phyloP scores from a whole-genome alignment of 1,139 yeast genomes.

The Debaryomyces psychrophilus region DNA sequence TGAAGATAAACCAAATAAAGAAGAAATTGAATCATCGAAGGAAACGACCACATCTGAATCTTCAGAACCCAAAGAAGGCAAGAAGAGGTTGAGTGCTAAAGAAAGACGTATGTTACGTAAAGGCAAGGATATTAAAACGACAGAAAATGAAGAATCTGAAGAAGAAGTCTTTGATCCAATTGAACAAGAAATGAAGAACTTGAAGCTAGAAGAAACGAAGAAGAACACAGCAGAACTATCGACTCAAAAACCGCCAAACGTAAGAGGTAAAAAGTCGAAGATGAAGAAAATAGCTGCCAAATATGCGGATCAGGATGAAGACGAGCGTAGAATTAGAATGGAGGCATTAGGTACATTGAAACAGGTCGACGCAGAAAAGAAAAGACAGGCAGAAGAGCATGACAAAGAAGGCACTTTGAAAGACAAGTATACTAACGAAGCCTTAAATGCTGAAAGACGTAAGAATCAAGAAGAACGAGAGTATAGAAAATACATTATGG shows the following conservation, averaged over 20 bases:
- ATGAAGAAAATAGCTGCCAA: slow-evolving; percentile 80
- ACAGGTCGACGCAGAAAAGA: slow-evolving; percentile 52
- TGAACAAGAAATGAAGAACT: slow-evolving; percentile 15
- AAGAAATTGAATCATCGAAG: slow-evolving; percentile 13
- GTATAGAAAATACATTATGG: slow-evolving; percentile 48
- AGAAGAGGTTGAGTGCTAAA: slow-evolving; percentile 14
- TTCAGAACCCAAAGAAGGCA: slow-evolving; percentile 9
- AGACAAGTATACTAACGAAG: slow-evolving; percentile 30
- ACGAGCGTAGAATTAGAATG: slow-evolving; percentile 74
- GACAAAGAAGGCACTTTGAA: slow-evolving; percentile 32
- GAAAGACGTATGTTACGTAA: slow-evolving; percentile 13
- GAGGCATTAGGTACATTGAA: slow-evolving; percentile 82
- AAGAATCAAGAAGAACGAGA: slow-evolving; percentile 56
- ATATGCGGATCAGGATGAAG: slow-evolving; percentile 91
- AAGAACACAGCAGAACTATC: slow-evolving; percentile 13
- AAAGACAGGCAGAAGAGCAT: slow-evolving; percentile 23
- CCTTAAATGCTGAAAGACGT: slow-evolving; percentile 36
- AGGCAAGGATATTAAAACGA: slow-evolving; percentile 9
- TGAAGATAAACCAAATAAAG: slow-evolving; percentile 16
- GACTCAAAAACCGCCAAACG: slow-evolving; percentile 35
- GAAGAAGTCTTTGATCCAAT: slow-evolving; percentile 20
- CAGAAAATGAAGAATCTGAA: slow-evolving; percentile 8
- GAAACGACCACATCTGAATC: slow-evolving; percentile 6
- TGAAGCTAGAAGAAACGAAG: slow-evolving; percentile 13
- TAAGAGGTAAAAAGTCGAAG: slow-evolving; percentile 85